These are phyloP conservation scores for Cyberlindnera xylosilytica DNA, from an alignment of 805 yeast species.

Conservation along the genomic window DNA sequence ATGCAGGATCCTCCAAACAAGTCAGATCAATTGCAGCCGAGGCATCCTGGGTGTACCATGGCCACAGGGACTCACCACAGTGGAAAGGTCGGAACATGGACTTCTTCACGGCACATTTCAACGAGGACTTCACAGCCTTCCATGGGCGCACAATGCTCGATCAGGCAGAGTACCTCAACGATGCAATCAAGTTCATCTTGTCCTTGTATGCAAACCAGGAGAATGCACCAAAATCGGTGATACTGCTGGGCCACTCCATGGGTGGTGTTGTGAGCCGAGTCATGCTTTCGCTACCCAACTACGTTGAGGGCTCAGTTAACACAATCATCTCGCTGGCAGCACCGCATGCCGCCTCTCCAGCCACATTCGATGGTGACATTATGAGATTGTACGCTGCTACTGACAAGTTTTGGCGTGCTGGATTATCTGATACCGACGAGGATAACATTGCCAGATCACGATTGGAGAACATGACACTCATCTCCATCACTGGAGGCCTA, in stretches of 20 bases:
- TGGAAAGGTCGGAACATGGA: constrained; percentile 53
- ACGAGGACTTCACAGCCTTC: constrained; percentile 93
- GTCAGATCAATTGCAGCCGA: constrained; percentile 90
- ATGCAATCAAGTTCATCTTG: constrained; percentile 76
- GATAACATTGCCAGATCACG: constrained; percentile 42
- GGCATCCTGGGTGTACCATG: constrained; percentile 52
- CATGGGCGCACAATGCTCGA: constrained; percentile 92
- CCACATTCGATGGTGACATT: constrained; percentile 89
- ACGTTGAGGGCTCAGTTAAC: constrained; percentile 66
- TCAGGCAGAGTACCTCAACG: constrained; percentile 90
- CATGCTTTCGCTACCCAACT: constrained; percentile 77
- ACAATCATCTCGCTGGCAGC: constrained; percentile 84
- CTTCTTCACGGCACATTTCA: constrained; percentile 89
- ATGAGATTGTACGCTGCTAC: constrained; percentile 68
- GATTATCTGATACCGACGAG: constrained; percentile 49
- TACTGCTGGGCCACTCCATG: constrained; percentile 91
- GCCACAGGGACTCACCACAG: constrained; percentile 17
- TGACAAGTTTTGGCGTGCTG: constrained; percentile 77
- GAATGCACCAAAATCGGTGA: constrained; percentile 61
- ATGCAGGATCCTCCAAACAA: constrained; percentile 92
- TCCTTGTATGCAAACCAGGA: constrained; percentile 49
- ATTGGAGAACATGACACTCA: constrained; percentile 56
- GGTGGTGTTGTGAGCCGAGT: constrained; percentile 94
- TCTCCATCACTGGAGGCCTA: constrained; percentile 89
- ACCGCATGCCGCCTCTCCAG: constrained; percentile 91